Conservation (phyloP, 2,329 filamentous ascomycete species). For the Paecilomyces variotii region DNA sequence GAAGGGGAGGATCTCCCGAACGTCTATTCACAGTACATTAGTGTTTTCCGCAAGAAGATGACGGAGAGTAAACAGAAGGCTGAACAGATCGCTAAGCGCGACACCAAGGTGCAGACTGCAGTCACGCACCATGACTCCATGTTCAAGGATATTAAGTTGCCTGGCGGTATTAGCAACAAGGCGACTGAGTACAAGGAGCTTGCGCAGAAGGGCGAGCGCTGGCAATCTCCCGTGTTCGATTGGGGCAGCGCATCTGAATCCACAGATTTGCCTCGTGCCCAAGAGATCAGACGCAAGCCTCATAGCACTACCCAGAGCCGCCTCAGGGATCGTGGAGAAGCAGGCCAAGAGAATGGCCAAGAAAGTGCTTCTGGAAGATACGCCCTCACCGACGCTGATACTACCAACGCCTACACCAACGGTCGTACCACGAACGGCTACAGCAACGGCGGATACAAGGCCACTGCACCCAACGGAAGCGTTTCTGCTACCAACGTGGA, state of each 20-base stretch:
- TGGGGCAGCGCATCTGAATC: slow-evolving; percentile 72
- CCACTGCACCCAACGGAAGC: not conserved
- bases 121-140: slow-evolving; percentile 83
- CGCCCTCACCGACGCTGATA: not conserved
- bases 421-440: not conserved
- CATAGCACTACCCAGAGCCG: slow-evolving; percentile 35
- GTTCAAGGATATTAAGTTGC: slow-evolving; percentile 79
- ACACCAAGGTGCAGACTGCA: slow-evolving; percentile 74
- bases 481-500: not conserved
- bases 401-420: not conserved
- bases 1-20: slow-evolving; percentile 66
- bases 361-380: not conserved
- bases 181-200: slow-evolving; percentile 89
- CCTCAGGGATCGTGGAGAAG: slow-evolving; percentile 3
- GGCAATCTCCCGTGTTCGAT: slow-evolving; percentile 90
- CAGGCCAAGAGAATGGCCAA: not conserved
- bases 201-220: slow-evolving; percentile 78
- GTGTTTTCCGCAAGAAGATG: slow-evolving; percentile 64
- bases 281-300: slow-evolving; percentile 51
- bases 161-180: slow-evolving; percentile 84
- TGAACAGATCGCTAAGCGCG: slow-evolving; percentile 44
- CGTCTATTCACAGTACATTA: slow-evolving; percentile 78
- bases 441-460: not conserved
- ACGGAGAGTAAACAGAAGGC: slow-evolving; percentile 73
- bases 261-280: slow-evolving; percentile 56